Evolutionary conservation across 1,284 basidiomycete species (phyloP), one percentile per base, ranked within the genome.

Genomic region (Cryptococcus sp.): DNA sequence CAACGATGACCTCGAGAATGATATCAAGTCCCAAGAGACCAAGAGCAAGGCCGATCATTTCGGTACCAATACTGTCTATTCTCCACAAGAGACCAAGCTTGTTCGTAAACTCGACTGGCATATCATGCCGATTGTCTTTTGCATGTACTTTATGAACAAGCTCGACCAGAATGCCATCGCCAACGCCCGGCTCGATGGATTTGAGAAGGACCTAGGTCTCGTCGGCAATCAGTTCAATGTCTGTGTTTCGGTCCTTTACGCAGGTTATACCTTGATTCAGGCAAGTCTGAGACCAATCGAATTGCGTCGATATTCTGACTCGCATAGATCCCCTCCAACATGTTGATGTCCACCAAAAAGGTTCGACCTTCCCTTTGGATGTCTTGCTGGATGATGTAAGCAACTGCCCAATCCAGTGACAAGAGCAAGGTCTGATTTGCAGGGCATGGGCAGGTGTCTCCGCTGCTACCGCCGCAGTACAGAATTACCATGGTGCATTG

Each of bases 71-170:
- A 54, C 66, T 14, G 56, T 61, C 11, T 63, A 59, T 16, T 65
- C 67, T 3, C 56, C 50, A 0, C 73, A 72, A 54, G 75, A 77
- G 58, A 66, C 56, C 57, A 44, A 48, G 2, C 59, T 77, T 25
- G 62, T 77, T 1, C 46, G 47, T 25, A 52, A 51, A 24, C 43
- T 57, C 7, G 56, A 57, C 42, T 46, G 41, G 31, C 53, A 50
- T 42, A 52, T 57, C 37, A 48, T 57, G 42, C 56, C 57, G 1
- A 57, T 59, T 4, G 50, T 61, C 16, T 61, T 49, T 43, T 25
- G 40, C 7, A 66, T 64, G 62, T 66, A 66, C 49, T 64, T 48
- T 41, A 28, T 63, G 50, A 59, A 65, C 56, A 61, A 62, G 48
- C 47, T 57, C 42, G 64, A 66, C 55, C 47, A 52, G 36, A 57